A percentile compares a stretch with the other conserved stretches of the same genome.
phyloP scores from a whole-genome alignment of 148 eudicot species.

The Chenopodium suecicum region DNA sequence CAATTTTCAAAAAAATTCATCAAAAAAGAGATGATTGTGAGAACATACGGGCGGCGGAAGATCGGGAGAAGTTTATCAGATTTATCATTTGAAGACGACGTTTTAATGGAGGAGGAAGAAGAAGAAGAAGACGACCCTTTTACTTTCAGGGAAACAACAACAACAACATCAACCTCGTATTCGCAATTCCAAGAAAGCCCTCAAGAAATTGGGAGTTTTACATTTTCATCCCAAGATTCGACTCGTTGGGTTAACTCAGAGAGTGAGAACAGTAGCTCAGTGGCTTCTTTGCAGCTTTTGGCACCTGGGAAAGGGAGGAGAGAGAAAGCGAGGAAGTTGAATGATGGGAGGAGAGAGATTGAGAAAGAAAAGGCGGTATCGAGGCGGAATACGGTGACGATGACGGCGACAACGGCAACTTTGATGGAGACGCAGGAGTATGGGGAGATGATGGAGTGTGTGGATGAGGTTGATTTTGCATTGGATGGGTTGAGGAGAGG shows the following conservation, averaged over 20 bases:
- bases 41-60: slow-evolving; percentile 79
- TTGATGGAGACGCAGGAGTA: slow-evolving; percentile 95
- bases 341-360: slow-evolving; percentile 30
- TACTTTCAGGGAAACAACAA: slow-evolving; percentile 27
- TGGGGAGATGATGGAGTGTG: slow-evolving; percentile 97
- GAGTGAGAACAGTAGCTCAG: neutral
- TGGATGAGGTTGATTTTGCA: slow-evolving; percentile 89
- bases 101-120: slow-evolving; percentile 34
- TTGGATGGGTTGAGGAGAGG: slow-evolving; percentile 79
- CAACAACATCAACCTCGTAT: slow-evolving; percentile 3
- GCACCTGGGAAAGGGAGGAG: slow-evolving; percentile 31
- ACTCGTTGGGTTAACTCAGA: slow-evolving; percentile 46
- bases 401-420: slow-evolving; percentile 21
- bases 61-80: slow-evolving; percentile 37
- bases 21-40: slow-evolving; percentile 51
- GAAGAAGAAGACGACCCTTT: slow-evolving; percentile 44
- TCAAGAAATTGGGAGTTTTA: slow-evolving; percentile 43
- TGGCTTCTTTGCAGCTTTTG: slow-evolving; percentile 26
- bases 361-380: neutral
- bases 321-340: slow-evolving; percentile 37
- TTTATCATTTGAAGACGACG: slow-evolving; percentile 36
- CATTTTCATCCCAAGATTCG: slow-evolving; percentile 67
- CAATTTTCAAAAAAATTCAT: neutral
- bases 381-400: slow-evolving; percentile 12
- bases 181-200: slow-evolving; percentile 35